Base-by-base conservation (phyloP, 257 asterid species). In the Marsdenia floribunda region DNA sequence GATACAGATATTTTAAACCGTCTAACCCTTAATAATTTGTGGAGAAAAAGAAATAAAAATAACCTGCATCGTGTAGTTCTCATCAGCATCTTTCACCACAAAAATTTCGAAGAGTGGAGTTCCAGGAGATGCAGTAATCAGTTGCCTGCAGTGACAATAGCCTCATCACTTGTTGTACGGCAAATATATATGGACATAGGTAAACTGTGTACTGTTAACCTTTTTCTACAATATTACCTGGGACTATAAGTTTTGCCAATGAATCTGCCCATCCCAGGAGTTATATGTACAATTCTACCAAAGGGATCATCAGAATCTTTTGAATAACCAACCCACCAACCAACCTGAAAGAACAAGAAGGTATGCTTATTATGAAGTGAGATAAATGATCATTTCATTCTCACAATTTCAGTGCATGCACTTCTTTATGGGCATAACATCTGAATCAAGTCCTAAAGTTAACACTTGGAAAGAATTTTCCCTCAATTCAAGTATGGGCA, bases 241-340 rank as follows among this genome's bases (percentile, higher is more conserved):
- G 99, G 98, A 82, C 93, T 90, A 67, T 90, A 94, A 80, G 91
- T 81, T 88, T 86, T 92, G 71, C 91, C 99, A 19, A 94, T 74
- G 78, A 89, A 90, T 85, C 99, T 89, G 69, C 99, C 99, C 71
- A 88, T 81, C 74, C 90, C 97, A 75, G 99, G 93, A 75, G 97
- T 89, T 57, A 94, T 84, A 80, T 82, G 93, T 68, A 94, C 75
- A 76, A 94, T 74, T 85, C 88, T 94, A 77, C 99, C 99, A 81
- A 92, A 94, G 74, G 97, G 99, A 86, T 94, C 98, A 69, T 80
- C 90, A 46, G 90, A 86, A 76, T 92, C 93, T 82, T 89, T 90
- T 33, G 97, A 87, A 80, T 85, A 92, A 79, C 99, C 99, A 78
- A 89, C 97, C 99, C 99, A 94, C 99, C 99, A 94, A 74, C 99